phyloP scores from a whole-genome alignment of 257 asterid species.

The Ilex asprella region DNA sequence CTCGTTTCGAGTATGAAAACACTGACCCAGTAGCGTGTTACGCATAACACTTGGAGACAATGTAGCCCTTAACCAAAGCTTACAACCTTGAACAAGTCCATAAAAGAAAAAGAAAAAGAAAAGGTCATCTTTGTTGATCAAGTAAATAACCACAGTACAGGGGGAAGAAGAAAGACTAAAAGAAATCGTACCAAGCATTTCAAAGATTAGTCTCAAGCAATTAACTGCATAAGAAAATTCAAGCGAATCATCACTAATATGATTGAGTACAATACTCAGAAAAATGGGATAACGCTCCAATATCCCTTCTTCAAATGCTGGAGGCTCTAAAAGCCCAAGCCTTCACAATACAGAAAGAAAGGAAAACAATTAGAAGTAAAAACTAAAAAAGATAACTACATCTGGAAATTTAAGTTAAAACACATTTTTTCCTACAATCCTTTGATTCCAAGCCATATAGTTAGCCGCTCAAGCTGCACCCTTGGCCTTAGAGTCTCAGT shows the following conservation, averaged over 20 bases:
- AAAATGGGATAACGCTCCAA: slow-evolving; percentile 88
- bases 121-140: not conserved
- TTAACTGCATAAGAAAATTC: slow-evolving; percentile 93
- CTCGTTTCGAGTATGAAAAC: slow-evolving; percentile 96
- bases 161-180: slow-evolving; percentile 14
- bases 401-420: slow-evolving; percentile 24
- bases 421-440: slow-evolving; percentile 77
- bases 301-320: slow-evolving; percentile 96
- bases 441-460: slow-evolving; percentile 99
- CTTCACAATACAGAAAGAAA: slow-evolving; percentile 39
- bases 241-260: slow-evolving; percentile 78
- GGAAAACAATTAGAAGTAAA: slow-evolving; percentile 15
- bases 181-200: slow-evolving; percentile 76
- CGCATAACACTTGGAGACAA: slow-evolving; percentile 95
- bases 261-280: slow-evolving; percentile 90
- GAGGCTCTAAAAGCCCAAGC: slow-evolving; percentile 93
- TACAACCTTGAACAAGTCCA: slow-evolving; percentile 56
- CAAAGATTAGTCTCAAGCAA: slow-evolving; percentile 82
- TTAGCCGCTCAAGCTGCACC: slow-evolving; percentile 70
- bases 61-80: slow-evolving; percentile 93
- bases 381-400: slow-evolving; percentile 11
- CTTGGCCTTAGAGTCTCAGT: slow-evolving; percentile 66
- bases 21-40: slow-evolving; percentile 91
- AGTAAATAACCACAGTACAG: slow-evolving; percentile 10
- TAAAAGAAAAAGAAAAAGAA: not conserved